A percentile compares a stretch with the other conserved stretches of the same genome.
phyloP scores from a whole-genome alignment of 1,139 yeast species.

The Candida sp. region DNA sequence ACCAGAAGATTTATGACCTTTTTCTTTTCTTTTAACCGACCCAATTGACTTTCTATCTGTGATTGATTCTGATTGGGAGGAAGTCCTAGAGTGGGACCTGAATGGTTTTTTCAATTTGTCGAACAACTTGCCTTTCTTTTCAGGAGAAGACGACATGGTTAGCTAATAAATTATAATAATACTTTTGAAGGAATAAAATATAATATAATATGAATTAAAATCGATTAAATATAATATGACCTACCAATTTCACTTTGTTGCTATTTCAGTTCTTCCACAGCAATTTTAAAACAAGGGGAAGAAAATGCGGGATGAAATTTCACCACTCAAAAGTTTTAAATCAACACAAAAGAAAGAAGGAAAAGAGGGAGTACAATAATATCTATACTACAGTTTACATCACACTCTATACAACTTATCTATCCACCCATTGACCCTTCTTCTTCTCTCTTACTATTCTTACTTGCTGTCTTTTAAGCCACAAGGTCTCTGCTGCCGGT shows the following conservation, averaged over 20 bases:
- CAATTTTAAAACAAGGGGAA: background rate
- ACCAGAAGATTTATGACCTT: background rate
- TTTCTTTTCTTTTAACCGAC: background rate
- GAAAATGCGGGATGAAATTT: background rate
- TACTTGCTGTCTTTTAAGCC: no score
- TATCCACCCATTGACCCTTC: no score
- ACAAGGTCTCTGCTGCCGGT: no score
- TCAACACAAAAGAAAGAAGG: no score
- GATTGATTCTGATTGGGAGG: slow-evolving; percentile 9
- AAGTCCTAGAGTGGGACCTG: slow-evolving; percentile 18
- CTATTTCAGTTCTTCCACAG: background rate
- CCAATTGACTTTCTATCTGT: background rate
- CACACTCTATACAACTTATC: no score
- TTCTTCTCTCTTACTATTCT: no score
- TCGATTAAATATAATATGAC: background rate
- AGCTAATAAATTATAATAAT: background rate
- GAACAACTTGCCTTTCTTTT: slow-evolving; percentile 17
- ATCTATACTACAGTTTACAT: no score
- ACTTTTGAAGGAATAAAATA: background rate
- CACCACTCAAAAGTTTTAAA: background rate
- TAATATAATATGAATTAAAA: background rate
- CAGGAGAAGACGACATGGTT: slow-evolving; percentile 10
- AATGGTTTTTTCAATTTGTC: slow-evolving; percentile 27
- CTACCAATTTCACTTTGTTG: no score
- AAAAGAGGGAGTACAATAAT: no score